Conservation (phyloP, 192 early-diverging fungal species). For the Anaeromyces robustus region DNA sequence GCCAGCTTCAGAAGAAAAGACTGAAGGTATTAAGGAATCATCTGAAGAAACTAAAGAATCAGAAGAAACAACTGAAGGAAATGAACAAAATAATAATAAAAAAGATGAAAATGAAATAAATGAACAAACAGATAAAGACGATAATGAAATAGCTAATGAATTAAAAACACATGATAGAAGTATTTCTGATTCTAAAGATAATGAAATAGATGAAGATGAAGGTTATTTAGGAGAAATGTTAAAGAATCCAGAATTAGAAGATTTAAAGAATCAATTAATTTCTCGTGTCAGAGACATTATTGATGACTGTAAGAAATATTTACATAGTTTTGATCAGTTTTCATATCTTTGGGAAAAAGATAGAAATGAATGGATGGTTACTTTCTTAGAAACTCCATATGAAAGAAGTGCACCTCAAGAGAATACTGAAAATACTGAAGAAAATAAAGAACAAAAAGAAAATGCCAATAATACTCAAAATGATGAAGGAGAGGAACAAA, state of each 20-base stretch:
- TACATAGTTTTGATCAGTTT: constrained; percentile 42
- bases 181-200: neutral
- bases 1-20: neutral
- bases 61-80: constrained; percentile 2
- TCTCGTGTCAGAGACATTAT: constrained; percentile 23
- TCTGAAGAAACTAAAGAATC: neutral
- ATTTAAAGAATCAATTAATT: constrained; percentile 17
- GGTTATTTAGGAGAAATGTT: constrained; percentile 43
- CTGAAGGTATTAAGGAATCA: neutral
- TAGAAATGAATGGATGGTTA: constrained; percentile 47
- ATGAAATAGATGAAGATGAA: constrained; percentile 18
- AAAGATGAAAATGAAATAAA: constrained; percentile 2
- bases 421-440: constrained; percentile 14
- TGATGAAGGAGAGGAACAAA: neutral
- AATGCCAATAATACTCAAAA: constrained; percentile 8
- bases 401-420: neutral
- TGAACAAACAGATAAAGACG: constrained; percentile 13
- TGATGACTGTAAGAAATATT: constrained; percentile 29
- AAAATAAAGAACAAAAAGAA: neutral
- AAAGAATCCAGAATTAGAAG: constrained; percentile 21
- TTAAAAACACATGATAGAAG: neutral
- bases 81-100: neutral
- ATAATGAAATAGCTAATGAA: neutral
- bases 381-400: constrained; percentile 22
- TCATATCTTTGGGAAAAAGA: constrained; percentile 51